Evolutionary conservation across 139 green algal genomes (phyloP).

Genomic region (Micromonas pusilla): DNA sequence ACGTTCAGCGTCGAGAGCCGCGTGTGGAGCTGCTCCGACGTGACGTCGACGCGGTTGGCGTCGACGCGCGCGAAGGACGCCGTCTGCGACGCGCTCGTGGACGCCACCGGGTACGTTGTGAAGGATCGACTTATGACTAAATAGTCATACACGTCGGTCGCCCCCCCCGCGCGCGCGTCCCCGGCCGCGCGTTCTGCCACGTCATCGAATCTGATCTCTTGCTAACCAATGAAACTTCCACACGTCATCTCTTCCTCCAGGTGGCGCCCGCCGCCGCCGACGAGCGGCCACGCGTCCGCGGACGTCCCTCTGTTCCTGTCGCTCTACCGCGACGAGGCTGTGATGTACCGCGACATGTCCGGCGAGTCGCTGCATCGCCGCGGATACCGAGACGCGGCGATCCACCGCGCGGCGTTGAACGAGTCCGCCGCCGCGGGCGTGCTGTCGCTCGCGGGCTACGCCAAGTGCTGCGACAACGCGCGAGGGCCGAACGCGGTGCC

Average conservation of each 20-base stretch:
- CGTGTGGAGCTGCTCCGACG: slow-evolving; percentile 54
- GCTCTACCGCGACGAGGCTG: slow-evolving; percentile 51
- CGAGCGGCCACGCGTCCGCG: slow-evolving; percentile 37
- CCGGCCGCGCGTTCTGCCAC: too few relatives aligned
- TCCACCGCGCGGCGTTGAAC: slow-evolving; percentile 77
- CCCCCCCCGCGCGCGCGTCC: too few relatives aligned
- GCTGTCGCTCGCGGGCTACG: slow-evolving; percentile 9
- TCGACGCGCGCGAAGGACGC: slow-evolving; percentile 62
- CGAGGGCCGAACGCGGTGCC: neutral
- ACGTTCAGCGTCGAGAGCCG: slow-evolving; percentile 59
- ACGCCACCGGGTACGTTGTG: slow-evolving; percentile 10
- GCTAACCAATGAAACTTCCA: too few relatives aligned
- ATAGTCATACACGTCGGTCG: too few relatives aligned
- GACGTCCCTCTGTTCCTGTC: slow-evolving; percentile 69
- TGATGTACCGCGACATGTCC: slow-evolving; percentile 75
- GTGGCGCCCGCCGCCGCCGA: slow-evolving; percentile 7
- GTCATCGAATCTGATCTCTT: too few relatives aligned
- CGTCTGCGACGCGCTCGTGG: slow-evolving; percentile 69
- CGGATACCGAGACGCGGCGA: slow-evolving; percentile 59
- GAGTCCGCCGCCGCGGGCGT: slow-evolving; percentile 75
- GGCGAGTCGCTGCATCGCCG: slow-evolving; percentile 75
- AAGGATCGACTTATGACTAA: too few relatives aligned
- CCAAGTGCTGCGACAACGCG: neutral
- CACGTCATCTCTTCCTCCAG: too few relatives aligned
- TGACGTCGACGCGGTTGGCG: slow-evolving; percentile 37